These are phyloP conservation scores for Emydomyces testavorans DNA, from an alignment of 2,329 filamentous ascomycete genomes.

Conservation along the genomic window DNA sequence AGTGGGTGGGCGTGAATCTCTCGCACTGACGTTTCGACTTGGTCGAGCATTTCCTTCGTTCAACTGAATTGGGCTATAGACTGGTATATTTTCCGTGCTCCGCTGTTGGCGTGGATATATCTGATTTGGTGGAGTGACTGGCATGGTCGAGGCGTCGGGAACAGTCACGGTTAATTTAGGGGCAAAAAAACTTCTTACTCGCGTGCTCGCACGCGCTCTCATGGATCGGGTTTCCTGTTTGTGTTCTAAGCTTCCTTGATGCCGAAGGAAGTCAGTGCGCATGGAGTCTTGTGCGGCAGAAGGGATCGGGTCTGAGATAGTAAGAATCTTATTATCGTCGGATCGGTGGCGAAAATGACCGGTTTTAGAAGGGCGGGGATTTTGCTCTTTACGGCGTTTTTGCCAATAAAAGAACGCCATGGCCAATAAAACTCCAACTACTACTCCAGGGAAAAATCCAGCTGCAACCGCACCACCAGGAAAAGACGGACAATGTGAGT, in stretches of 20 bases:
- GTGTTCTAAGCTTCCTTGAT: slow-evolving; percentile 21
- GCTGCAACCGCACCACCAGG: slow-evolving; percentile 33
- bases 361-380: neutral
- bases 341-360: slow-evolving; percentile 25
- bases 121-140: slow-evolving; percentile 23
- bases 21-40: slow-evolving; percentile 22
- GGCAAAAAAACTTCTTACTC: slow-evolving; percentile 30
- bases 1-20: slow-evolving; percentile 23
- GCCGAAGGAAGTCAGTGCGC: slow-evolving; percentile 36
- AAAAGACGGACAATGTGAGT: slow-evolving; percentile 28
- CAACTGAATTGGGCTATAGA: slow-evolving; percentile 34
- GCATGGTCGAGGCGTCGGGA: slow-evolving; percentile 18
- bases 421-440: slow-evolving; percentile 42
- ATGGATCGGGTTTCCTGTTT: slow-evolving; percentile 21
- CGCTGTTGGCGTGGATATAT: slow-evolving; percentile 21
- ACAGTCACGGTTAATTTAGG: slow-evolving; percentile 17
- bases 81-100: slow-evolving; percentile 37
- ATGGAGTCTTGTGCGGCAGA: slow-evolving; percentile 31
- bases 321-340: slow-evolving; percentile 25
- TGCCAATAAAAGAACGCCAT: slow-evolving; percentile 38
- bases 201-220: slow-evolving; percentile 27
- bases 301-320: slow-evolving; percentile 36
- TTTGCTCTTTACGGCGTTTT: slow-evolving; percentile 20
- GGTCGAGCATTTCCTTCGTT: slow-evolving; percentile 19
- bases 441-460: slow-evolving; percentile 38